phyloP scores from a whole-genome alignment of 805 yeast species.

The Clavispora santaluciae region DNA sequence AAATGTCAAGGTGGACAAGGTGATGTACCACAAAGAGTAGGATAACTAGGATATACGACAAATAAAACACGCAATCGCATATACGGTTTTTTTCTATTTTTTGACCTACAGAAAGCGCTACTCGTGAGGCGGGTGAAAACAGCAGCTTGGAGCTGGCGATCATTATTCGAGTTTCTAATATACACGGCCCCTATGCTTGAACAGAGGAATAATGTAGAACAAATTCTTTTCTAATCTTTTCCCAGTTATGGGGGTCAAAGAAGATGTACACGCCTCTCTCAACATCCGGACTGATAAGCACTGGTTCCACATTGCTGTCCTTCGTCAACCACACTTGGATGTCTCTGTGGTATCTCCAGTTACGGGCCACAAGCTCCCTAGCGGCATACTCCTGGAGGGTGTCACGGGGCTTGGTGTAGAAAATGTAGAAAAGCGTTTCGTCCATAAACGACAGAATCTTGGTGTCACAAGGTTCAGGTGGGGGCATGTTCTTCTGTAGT shows the following conservation, averaged over 20 bases:
- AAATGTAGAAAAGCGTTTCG: slow-evolving; percentile 88
- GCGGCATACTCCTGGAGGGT: slow-evolving; percentile 92
- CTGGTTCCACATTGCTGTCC: slow-evolving; percentile 85
- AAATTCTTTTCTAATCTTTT: slow-evolving; percentile 72
- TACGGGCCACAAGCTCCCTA: slow-evolving; percentile 81
- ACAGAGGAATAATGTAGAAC: slow-evolving; percentile 46
- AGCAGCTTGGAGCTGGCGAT: neutral
- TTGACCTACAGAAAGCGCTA: too few relatives aligned
- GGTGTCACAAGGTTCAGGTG: slow-evolving; percentile 41
- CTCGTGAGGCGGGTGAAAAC: too few relatives aligned
- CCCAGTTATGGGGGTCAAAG: slow-evolving; percentile 96
- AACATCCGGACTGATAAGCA: slow-evolving; percentile 70
- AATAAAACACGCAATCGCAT: neutral
- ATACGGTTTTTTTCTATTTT: too few relatives aligned
- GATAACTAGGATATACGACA: neutral
- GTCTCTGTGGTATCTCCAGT: slow-evolving; percentile 97
- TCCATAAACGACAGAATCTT: slow-evolving; percentile 68
- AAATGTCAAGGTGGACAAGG: slow-evolving; percentile 88
- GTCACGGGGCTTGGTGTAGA: slow-evolving; percentile 90
- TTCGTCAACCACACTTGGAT: slow-evolving; percentile 96
- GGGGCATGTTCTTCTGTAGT: slow-evolving; percentile 30
- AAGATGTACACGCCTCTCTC: slow-evolving; percentile 92
- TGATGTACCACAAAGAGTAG: slow-evolving; percentile 36
- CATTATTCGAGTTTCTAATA: neutral
- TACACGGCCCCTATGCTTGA: slow-evolving; percentile 16